A percentile compares a stretch with the other conserved stretches of the same genome.
These are phyloP conservation scores for Backusella parvicylindrica DNA, from an alignment of 192 early-diverging fungal genomes.

Conservation along the genomic window DNA sequence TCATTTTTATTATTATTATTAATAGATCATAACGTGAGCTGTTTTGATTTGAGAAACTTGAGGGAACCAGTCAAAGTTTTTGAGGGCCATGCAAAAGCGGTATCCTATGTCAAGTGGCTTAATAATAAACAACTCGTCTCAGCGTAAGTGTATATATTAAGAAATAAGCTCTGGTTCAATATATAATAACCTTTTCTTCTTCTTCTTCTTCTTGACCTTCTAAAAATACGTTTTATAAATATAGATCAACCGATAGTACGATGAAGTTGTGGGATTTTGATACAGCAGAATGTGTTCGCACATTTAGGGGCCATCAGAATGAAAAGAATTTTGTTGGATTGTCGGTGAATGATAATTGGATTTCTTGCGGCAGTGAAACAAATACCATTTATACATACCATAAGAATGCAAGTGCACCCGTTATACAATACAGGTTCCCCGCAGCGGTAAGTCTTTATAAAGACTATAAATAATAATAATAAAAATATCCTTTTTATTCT, in stretches of 20 bases:
- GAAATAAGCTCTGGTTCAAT: neutral
- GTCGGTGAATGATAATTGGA: slow-evolving; percentile 77
- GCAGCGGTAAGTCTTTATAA: slow-evolving; percentile 59
- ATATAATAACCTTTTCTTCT: neutral
- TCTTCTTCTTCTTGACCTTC: neutral
- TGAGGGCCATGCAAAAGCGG: slow-evolving; percentile 88
- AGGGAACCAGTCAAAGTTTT: slow-evolving; percentile 68
- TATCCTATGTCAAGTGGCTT: slow-evolving; percentile 91
- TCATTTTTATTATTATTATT: neutral
- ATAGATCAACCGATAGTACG: slow-evolving; percentile 84
- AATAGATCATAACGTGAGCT: slow-evolving; percentile 86
- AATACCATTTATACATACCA: slow-evolving; percentile 89
- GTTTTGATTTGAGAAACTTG: slow-evolving; percentile 83
- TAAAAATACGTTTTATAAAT: neutral
- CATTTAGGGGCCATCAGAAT: slow-evolving; percentile 84
- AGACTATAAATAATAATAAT: neutral
- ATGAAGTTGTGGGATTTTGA: slow-evolving; percentile 81
- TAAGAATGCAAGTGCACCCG: slow-evolving; percentile 66
- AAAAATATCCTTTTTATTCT: neutral
- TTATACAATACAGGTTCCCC: slow-evolving; percentile 76
- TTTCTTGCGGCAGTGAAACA: slow-evolving; percentile 91
- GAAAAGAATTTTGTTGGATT: slow-evolving; percentile 98
- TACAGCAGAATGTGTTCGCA: slow-evolving; percentile 52
- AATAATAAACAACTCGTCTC: slow-evolving; percentile 78
- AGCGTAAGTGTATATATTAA: slow-evolving; percentile 41